phyloP scores from a whole-genome alignment of 1,139 yeast species.

The Kluyveromyces sp. region DNA sequence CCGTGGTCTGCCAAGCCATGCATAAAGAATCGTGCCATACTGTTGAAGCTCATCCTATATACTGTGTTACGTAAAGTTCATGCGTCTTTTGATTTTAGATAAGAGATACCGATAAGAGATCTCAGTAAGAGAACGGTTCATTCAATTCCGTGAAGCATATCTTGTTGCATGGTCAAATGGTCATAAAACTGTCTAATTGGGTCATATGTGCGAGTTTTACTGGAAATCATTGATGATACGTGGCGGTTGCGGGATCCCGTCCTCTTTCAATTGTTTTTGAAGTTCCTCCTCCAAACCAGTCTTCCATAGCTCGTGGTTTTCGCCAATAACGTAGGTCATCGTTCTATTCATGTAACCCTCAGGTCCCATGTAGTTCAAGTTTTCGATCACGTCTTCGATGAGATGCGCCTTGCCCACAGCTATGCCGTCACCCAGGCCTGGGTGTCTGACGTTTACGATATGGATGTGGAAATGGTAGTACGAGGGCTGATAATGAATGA shows the following conservation, averaged over 20 bases:
- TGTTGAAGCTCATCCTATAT: neutral
- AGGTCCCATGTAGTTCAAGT: conserved; percentile 47
- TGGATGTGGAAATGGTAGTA: conserved; percentile 94
- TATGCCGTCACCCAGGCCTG: conserved; percentile 67
- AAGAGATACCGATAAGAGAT: neutral
- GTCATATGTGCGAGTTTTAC: neutral
- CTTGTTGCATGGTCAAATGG: neutral
- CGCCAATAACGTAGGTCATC: conserved; percentile 58
- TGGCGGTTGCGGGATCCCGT: conserved; percentile 24
- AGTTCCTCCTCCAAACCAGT: conserved; percentile 26
- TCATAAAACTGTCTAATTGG: neutral
- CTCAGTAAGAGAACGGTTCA: neutral
- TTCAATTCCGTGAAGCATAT: neutral
- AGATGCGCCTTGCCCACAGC: conserved; percentile 76
- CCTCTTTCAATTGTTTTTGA: conserved; percentile 21
- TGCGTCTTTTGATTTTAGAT: neutral
- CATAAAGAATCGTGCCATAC: neutral
- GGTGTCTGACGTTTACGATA: conserved; percentile 67
- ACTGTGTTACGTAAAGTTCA: neutral
- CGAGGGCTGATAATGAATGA: conserved; percentile 90
- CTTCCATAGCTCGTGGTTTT: conserved; percentile 71
- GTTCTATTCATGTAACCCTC: conserved; percentile 45
- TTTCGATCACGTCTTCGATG: conserved; percentile 76
- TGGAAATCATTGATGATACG: conserved; percentile 8
- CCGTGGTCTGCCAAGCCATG: too few species aligned